Base-by-base conservation (phyloP, 352 stramenopile genomes). In the Pythium rishiriense region DNA sequence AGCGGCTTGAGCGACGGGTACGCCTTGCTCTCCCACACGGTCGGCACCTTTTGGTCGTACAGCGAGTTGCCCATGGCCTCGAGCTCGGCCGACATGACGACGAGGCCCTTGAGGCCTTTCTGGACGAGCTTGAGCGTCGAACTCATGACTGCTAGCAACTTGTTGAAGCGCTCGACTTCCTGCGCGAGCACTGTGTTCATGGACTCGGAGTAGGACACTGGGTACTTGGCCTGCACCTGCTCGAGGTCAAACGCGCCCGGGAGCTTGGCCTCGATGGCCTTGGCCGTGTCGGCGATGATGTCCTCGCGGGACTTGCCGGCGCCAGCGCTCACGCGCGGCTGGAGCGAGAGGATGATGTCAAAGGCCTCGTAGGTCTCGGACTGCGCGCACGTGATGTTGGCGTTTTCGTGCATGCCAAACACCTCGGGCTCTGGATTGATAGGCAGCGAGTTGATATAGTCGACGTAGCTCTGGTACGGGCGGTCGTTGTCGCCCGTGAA, bases 111-210 rank as follows among this genome's bases (percentile, higher is more conserved):
- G 4, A 96, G 57, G 0, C 79, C 87, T 45, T 82, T 77, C 49
- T 95, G 87, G 0, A 96, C 58, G 59, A 79, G 79, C 35, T 81
- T 76, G 2, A 95, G 76, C 29, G 83, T 90, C 9, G 76, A 75
- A 15, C 76, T 62, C 70, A 96, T 90, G 22, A 91, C 71, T 3
- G 53, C 62, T 15, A 96, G 66, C 19, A 96, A 73, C 31, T 86
- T 85, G 64, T 96, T 96, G 62, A 90, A 96, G 14, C 87, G 83
- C 68, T 93, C 79, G 1, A 91, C 82, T 52, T 96, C 87, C 43
- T 96, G 87, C 3, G 89, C 91, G 3, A 98, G 66, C 24, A 98
- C 94, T 1, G 93, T 98, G 77, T 98, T 98, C 94, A 98, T 98
- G 3, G 89, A 97, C 68, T 98, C 93, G 15, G 87, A 67, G 74